A percentile compares a stretch with the other conserved stretches of the same genome.
Evolutionary conservation across 192 early-diverging fungal genomes (phyloP).

Genomic region (Spizellomyces punctatus): DNA sequence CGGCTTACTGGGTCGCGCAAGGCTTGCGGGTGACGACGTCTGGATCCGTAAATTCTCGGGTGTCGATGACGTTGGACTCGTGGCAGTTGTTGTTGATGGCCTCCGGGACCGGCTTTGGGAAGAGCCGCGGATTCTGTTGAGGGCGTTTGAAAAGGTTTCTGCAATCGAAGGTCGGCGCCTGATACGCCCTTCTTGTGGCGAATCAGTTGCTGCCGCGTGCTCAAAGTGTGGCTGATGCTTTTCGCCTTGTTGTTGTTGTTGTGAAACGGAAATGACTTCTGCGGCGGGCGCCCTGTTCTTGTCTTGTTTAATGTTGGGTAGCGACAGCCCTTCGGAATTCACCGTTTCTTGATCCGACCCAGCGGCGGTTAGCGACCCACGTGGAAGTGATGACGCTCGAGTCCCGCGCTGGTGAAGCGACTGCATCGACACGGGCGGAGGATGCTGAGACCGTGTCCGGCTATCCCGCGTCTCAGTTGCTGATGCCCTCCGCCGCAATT

Average conservation of each 20-base stretch:
- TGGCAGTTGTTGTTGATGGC: neutral
- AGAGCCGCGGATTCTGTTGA: neutral
- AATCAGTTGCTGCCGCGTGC: too few relatives aligned
- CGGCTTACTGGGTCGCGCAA: neutral
- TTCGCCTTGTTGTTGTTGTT: too few relatives aligned
- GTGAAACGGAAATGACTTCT: too few relatives aligned
- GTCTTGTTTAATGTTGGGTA: too few relatives aligned
- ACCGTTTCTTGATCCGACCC: too few relatives aligned
- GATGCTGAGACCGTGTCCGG: neutral
- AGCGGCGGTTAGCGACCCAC: too few relatives aligned
- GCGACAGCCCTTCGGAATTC: too few relatives aligned
- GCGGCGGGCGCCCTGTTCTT: too few relatives aligned
- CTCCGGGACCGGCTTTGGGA: neutral
- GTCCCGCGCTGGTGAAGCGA: neutral
- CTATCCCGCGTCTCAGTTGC: neutral
- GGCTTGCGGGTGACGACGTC: neutral
- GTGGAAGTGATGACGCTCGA: too few relatives aligned
- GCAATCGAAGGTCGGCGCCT: conserved; percentile 4
- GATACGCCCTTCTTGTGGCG: too few relatives aligned
- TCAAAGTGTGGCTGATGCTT: too few relatives aligned
- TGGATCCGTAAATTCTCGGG: neutral
- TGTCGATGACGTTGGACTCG: neutral
- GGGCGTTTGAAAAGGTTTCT: neutral
- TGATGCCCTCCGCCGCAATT: neutral
- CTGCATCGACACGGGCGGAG: neutral